Percentiles rank a stretch among this genome's conserved stretches.
These are phyloP conservation scores for Monosporascus sp. DNA, from an alignment of 2,329 filamentous ascomycete species.

Conservation along the genomic window DNA sequence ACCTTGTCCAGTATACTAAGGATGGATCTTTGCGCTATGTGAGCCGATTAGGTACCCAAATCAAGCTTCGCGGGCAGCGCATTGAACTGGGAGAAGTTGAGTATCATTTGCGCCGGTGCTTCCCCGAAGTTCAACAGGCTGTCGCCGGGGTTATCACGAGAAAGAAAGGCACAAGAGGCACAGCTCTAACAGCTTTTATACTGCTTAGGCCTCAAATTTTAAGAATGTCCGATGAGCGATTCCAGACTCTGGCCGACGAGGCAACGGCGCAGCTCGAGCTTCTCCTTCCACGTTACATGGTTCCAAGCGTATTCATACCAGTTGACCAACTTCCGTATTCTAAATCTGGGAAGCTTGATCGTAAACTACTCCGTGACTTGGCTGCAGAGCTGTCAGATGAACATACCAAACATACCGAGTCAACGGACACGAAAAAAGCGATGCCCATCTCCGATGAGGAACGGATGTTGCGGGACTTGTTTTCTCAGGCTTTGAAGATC, in stretches of 20 bases:
- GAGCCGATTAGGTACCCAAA: slow-evolving; percentile 41
- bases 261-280: slow-evolving; percentile 19
- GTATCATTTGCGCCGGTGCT: not conserved
- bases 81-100: slow-evolving; percentile 12
- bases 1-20: slow-evolving; percentile 14
- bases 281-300: slow-evolving; percentile 32
- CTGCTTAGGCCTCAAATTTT: not conserved
- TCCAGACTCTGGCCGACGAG: not conserved
- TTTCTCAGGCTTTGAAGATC: slow-evolving; percentile 28
- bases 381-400: slow-evolving; percentile 21
- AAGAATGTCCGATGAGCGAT: not conserved
- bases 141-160: slow-evolving; percentile 3
- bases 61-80: slow-evolving; percentile 18
- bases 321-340: slow-evolving; percentile 19
- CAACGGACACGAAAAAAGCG: too few species aligned
- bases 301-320: slow-evolving; percentile 26
- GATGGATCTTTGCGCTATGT: slow-evolving; percentile 34
- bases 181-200: not conserved
- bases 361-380: slow-evolving; percentile 36
- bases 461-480: not conserved
- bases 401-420: too few species aligned
- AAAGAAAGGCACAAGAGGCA: slow-evolving; percentile 25
- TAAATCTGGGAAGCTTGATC: slow-evolving; percentile 26
- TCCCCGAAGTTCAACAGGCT: not conserved
- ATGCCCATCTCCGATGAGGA: slow-evolving; percentile 17